A percentile compares a stretch with the other conserved stretches of the same genome.
phyloP scores from a whole-genome alignment of 495 filamentous ascomycete genomes.

The Penicillium silybi region DNA sequence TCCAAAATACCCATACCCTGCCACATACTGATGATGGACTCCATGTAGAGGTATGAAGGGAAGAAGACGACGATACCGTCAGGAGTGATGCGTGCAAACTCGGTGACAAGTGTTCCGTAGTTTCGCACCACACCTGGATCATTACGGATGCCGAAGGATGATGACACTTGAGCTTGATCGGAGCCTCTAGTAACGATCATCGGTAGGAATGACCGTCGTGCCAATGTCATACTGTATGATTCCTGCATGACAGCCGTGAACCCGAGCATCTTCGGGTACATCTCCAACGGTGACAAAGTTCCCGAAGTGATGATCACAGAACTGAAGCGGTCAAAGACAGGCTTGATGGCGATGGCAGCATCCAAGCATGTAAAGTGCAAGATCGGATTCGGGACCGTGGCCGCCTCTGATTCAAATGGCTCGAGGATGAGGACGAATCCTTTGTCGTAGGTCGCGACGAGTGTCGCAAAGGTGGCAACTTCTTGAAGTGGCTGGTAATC shows the following conservation, averaged over 20 bases:
- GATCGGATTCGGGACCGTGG: constrained; percentile 92
- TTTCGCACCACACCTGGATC: constrained; percentile 93
- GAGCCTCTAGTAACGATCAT: constrained; percentile 96
- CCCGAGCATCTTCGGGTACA: constrained; percentile 98
- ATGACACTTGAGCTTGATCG: constrained; percentile 88
- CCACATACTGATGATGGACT: constrained; percentile 98
- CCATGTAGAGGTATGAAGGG: constrained; percentile 98
- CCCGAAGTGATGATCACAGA: constrained; percentile 99
- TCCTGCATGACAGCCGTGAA: constrained; percentile 91
- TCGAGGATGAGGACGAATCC: constrained; percentile 95
- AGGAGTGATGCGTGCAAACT: constrained; percentile 90
- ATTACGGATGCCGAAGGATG: constrained; percentile 89
- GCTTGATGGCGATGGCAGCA: constrained; percentile 97
- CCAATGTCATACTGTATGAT: constrained; percentile 96
- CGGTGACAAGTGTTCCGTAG: constrained; percentile 86
- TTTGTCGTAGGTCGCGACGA: constrained; percentile 95
- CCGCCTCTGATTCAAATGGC: constrained; percentile 91
- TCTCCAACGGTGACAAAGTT: constrained; percentile 93
- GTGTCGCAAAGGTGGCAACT: constrained; percentile 96
- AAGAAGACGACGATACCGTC: constrained; percentile 99
- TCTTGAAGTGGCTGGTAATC: constrained; percentile 97
- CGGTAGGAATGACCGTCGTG: constrained; percentile 89
- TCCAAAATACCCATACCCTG: constrained; percentile 96
- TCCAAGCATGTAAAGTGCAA: constrained; percentile 96
- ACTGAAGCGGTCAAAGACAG: constrained; percentile 93